These are phyloP conservation scores for Yamadazyma sp. DNA, from an alignment of 1,139 yeast genomes.

Conservation along the genomic window DNA sequence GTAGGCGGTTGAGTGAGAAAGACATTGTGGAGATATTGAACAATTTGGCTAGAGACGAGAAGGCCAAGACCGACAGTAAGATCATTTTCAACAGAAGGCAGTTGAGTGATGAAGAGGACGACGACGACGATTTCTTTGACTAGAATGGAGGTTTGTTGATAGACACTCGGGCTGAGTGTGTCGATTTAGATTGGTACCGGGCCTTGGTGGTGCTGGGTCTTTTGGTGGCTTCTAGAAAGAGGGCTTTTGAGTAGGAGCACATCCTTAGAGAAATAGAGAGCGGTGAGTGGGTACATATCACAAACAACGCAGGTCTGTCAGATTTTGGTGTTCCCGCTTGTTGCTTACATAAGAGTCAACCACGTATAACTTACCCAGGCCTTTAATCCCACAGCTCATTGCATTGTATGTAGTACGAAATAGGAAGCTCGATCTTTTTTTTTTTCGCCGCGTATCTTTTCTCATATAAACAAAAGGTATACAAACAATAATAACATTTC, in stretches of 20 bases:
- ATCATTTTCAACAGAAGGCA: constrained; percentile 42
- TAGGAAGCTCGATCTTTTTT: neutral
- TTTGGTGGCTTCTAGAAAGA: no score
- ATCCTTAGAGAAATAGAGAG: no score
- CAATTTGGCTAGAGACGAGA: constrained; percentile 79
- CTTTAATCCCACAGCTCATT: neutral
- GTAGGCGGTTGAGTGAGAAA: constrained; percentile 68
- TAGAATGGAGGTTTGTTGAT: constrained; percentile 8
- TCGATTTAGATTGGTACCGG: no score
- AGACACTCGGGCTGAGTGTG: no score
- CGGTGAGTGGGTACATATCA: no score
- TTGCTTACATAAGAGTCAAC: no score
- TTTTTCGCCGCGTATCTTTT: neutral
- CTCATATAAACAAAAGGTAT: neutral
- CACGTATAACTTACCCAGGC: no score
- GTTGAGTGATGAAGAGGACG: constrained; percentile 26
- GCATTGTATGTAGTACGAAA: neutral
- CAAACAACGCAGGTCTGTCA: no score
- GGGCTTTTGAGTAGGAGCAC: no score
- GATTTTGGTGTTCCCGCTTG: no score
- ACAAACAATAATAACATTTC: neutral
- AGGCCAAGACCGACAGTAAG: constrained; percentile 58
- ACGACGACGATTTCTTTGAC: constrained; percentile 31
- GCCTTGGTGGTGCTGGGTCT: no score
- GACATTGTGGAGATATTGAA: constrained; percentile 83